phyloP scores from a whole-genome alignment of 441 rosid species.

The Erysimum cheiri region DNA sequence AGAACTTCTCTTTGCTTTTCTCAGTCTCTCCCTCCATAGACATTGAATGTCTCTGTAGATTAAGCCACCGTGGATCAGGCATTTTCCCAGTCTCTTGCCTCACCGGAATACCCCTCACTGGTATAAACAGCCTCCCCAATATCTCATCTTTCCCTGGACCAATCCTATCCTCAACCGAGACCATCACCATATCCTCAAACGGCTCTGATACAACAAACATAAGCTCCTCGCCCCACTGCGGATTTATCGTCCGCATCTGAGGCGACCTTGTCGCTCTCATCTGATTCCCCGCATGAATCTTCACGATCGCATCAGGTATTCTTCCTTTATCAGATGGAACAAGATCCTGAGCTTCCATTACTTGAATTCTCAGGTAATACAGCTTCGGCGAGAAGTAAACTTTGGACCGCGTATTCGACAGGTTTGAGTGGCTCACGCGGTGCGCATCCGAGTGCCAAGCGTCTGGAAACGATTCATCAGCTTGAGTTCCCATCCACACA shows the following conservation, averaged over 20 bases:
- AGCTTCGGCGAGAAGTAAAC: slow-evolving; percentile 75
- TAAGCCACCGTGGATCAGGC: slow-evolving; percentile 62
- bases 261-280: slow-evolving; percentile 49
- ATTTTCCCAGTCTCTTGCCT: slow-evolving; percentile 59
- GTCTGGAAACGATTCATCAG: slow-evolving; percentile 69
- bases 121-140: slow-evolving; percentile 53
- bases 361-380: slow-evolving; percentile 61
- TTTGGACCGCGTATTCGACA: slow-evolving; percentile 61
- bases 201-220: slow-evolving; percentile 74
- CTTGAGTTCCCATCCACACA: slow-evolving; percentile 78
- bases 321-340: slow-evolving; percentile 62
- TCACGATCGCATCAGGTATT: slow-evolving; percentile 52
- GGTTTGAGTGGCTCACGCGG: slow-evolving; percentile 61
- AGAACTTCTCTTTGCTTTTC: slow-evolving; percentile 71
- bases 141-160: slow-evolving; percentile 62
- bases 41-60: slow-evolving; percentile 49
- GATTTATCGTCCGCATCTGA: slow-evolving; percentile 51
- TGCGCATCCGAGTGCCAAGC: slow-evolving; percentile 87
- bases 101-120: slow-evolving; percentile 48
- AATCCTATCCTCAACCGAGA: slow-evolving; percentile 60
- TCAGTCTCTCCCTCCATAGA: slow-evolving; percentile 49
- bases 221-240: slow-evolving; percentile 60
- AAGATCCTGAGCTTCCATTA: slow-evolving; percentile 67
- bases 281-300: slow-evolving; percentile 57
- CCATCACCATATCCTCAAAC: slow-evolving; percentile 58